phyloP scores from a whole-genome alignment of 1,139 yeast genomes.

The Saccharomyces hybrid region DNA sequence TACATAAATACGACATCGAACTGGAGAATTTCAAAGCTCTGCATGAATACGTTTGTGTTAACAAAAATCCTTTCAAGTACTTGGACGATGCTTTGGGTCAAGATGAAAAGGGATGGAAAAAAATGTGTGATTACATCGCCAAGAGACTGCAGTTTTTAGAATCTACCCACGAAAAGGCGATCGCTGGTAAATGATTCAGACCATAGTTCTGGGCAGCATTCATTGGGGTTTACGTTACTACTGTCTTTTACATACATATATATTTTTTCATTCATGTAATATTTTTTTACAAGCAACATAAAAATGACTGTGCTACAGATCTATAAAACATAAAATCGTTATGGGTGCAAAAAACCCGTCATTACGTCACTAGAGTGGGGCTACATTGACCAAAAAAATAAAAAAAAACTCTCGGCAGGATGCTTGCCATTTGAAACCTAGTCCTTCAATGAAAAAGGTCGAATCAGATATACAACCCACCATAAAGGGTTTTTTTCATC shows the following conservation, averaged over 20 bases:
- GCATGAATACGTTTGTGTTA: slow-evolving; percentile 22
- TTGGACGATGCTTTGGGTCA: slow-evolving; percentile 16
- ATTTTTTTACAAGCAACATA: not conserved
- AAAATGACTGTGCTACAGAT: not conserved
- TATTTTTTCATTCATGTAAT: not conserved
- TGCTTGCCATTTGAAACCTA: not conserved
- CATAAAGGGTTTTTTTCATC: not conserved
- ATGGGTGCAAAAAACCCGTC: not conserved
- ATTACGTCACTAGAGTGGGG: not conserved
- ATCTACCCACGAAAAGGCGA: slow-evolving; percentile 17
- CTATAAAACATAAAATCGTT: no score
- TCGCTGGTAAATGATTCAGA: slow-evolving; percentile 2
- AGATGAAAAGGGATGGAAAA: slow-evolving; percentile 9
- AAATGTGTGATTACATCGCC: slow-evolving; percentile 24
- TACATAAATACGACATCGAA: slow-evolving; percentile 30
- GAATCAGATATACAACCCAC: not conserved
- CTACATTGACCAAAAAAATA: not conserved
- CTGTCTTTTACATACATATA: not conserved
- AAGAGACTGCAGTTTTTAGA: slow-evolving; percentile 18
- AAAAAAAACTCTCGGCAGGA: not conserved
- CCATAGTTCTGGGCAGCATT: not conserved
- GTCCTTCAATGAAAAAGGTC: not conserved
- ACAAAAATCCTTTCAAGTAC: slow-evolving; percentile 20
- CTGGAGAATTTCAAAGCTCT: slow-evolving; percentile 24
- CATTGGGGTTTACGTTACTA: not conserved